phyloP scores from a whole-genome alignment of 1,284 basidiomycete genomes.

The Rhodotorula mucilaginosa region DNA sequence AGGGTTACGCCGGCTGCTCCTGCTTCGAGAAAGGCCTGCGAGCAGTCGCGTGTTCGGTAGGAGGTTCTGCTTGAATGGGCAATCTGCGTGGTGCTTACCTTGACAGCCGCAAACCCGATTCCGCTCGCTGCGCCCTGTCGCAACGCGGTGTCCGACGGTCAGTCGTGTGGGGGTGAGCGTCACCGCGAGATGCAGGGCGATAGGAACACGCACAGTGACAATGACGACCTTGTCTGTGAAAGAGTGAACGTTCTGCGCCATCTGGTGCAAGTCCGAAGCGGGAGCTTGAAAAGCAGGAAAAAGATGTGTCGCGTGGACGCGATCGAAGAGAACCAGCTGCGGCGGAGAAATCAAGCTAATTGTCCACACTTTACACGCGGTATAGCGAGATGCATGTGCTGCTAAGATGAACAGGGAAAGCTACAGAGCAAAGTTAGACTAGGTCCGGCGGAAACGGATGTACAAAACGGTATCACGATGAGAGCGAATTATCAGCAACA shows the following conservation, averaged over 20 bases:
- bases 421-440: no score
- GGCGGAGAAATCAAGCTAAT: no score
- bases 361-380: no score
- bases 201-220: slow-evolving; percentile 4
- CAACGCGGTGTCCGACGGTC: neutral
- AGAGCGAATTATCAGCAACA: no score
- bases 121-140: slow-evolving; percentile 12
- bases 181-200: neutral
- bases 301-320: neutral
- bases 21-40: slow-evolving; percentile 13
- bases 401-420: no score
- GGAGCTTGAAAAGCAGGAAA: neutral
- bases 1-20: slow-evolving; percentile 12
- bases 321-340: neutral
- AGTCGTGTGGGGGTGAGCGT: neutral
- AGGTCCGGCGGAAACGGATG: no score
- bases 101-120: slow-evolving; percentile 14
- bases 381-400: no score
- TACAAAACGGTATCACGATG: no score
- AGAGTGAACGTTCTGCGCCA: neutral
- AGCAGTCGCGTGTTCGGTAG: accelerated
- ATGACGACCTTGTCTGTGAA: slow-evolving; percentile 13
- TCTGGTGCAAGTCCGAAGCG: neutral
- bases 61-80: accelerated
- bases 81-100: neutral